A percentile compares a stretch with the other conserved stretches of the same genome.
These are phyloP conservation scores for Citrullus mucosospermus DNA, from an alignment of 306 rosid species.

Conservation along the genomic window DNA sequence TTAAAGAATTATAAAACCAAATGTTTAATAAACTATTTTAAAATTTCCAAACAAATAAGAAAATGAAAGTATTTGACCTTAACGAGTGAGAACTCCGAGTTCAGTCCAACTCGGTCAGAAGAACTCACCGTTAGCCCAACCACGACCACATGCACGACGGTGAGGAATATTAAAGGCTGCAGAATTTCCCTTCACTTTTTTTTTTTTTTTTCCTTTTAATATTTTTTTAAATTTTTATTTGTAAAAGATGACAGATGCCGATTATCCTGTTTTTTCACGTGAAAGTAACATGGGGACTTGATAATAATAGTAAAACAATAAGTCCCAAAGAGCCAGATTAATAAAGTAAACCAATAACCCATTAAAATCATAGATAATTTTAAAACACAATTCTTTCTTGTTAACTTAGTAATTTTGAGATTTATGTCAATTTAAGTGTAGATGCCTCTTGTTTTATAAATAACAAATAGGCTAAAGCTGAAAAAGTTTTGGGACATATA, in stretches of 20 bases:
- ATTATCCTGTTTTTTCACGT: not conserved
- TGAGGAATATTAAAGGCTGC: not conserved
- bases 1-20: no score
- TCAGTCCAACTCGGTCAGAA: not conserved
- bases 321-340: not conserved
- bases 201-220: no score
- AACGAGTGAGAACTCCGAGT: not conserved
- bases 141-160: not conserved
- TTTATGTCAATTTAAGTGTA: no score
- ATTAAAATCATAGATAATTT: not conserved
- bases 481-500: no score
- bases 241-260: not conserved
- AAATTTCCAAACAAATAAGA: no score
- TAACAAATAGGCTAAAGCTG: no score
- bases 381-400: no score
- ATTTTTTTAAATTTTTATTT: no score
- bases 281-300: not conserved
- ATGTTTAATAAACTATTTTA: no score
- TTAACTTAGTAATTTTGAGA: no score
- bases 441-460: no score
- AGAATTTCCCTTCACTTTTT: no score
- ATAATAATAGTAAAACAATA: not conserved
- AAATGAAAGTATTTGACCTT: not conserved
- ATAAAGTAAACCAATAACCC: not conserved
- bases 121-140: not conserved